Conservation (phyloP, 345 rosid genomes). For the Dovyalis caffra region DNA sequence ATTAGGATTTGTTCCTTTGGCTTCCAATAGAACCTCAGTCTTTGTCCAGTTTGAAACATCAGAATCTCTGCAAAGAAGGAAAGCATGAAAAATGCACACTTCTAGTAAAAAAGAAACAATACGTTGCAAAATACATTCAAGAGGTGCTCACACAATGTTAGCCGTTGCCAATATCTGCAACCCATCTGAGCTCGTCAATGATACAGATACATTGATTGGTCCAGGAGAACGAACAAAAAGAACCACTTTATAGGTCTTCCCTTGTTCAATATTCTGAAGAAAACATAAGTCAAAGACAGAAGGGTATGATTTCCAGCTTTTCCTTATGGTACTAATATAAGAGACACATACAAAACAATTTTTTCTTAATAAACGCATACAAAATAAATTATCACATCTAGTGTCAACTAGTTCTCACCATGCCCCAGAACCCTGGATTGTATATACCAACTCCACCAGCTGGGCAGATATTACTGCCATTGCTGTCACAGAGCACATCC, state of each 20-base stretch:
- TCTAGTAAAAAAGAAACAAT: not conserved
- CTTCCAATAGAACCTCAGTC: slow-evolving; percentile 65
- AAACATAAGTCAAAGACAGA: not conserved
- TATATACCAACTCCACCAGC: slow-evolving; percentile 84
- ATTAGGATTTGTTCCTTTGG: slow-evolving; percentile 60
- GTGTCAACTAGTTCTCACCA: slow-evolving; percentile 53
- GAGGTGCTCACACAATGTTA: slow-evolving; percentile 48
- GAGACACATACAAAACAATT: slow-evolving; percentile 1
- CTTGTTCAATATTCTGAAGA: slow-evolving; percentile 69
- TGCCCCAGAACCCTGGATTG: slow-evolving; percentile 98
- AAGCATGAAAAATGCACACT: slow-evolving; percentile 6
- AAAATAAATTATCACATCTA: not conserved
- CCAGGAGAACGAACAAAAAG: slow-evolving; percentile 66
- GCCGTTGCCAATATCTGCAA: slow-evolving; percentile 57
- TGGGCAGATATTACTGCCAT: slow-evolving; percentile 56
- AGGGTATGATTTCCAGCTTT: not conserved
- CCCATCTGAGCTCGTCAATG: slow-evolving; percentile 68
- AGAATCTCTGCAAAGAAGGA: slow-evolving; percentile 57
- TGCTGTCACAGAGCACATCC: slow-evolving; percentile 79
- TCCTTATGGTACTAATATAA: not conserved
- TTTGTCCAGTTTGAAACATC: slow-evolving; percentile 79
- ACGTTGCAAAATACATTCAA: slow-evolving; percentile 11
- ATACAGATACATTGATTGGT: slow-evolving; percentile 58
- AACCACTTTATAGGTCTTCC: slow-evolving; percentile 71
- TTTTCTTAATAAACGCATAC: not conserved